A percentile compares a stretch with the other conserved stretches of the same genome.
Conservation (phyloP, 768 basidiomycete genomes). For the Steccherinum ochraceum region DNA sequence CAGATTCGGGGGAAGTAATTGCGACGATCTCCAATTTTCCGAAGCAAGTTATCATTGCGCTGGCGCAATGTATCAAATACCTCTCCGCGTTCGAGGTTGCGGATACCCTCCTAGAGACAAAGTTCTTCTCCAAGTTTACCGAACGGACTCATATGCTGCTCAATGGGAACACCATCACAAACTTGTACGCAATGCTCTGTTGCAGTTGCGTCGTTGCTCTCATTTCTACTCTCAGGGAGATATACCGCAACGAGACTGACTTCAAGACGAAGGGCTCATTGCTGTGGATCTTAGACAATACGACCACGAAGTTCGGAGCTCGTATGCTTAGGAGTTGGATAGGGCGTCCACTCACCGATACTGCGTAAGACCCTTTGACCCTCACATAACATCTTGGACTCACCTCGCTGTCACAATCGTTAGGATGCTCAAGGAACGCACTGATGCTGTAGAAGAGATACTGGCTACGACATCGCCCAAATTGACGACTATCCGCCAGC, state of each 20-base stretch:
- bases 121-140: constrained; percentile 75
- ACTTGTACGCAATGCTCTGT: constrained; percentile 40
- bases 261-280: constrained; percentile 67
- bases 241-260: constrained; percentile 90
- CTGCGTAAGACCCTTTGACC: constrained; percentile 35
- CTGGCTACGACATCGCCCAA: constrained; percentile 50
- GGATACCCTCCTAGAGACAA: constrained; percentile 69
- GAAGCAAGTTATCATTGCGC: constrained; percentile 58
- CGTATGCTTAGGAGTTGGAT: constrained; percentile 83
- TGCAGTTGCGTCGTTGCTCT: background rate
- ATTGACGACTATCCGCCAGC: constrained; percentile 58
- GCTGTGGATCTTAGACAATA: constrained; percentile 81
- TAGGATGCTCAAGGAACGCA: constrained; percentile 69
- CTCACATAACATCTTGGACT: background rate
- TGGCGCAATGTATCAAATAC: constrained; percentile 69
- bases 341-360: constrained; percentile 75
- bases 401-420: background rate
- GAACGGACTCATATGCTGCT: constrained; percentile 80
- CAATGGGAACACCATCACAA: constrained; percentile 80
- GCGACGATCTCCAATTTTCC: constrained; percentile 63
- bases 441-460: constrained; percentile 85
- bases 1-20: constrained; percentile 49
- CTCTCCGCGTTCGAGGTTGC: constrained; percentile 72
- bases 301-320: constrained; percentile 84
- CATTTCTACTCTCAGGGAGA: constrained; percentile 43